Conservation (phyloP, 495 filamentous ascomycete species). For the Tetracladium setigerum region DNA sequence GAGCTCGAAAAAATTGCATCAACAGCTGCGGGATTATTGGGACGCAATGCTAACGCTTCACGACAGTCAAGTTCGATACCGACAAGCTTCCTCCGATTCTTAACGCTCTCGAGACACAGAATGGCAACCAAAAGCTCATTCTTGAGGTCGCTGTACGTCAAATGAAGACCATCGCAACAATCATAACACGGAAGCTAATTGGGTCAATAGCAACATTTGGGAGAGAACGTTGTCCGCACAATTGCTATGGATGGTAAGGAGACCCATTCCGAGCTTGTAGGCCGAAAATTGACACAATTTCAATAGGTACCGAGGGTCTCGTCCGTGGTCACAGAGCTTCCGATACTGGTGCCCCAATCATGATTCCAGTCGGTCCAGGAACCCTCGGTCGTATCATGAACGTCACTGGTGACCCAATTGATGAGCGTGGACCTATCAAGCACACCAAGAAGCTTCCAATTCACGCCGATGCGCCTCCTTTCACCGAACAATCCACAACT, state of each 20-base stretch:
- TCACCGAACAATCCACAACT: conserved; percentile 88
- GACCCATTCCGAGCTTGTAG: not conserved
- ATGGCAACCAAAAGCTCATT: conserved; percentile 89
- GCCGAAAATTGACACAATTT: conserved; percentile 13
- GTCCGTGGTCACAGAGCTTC: conserved; percentile 75
- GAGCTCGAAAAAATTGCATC: conserved; percentile 8
- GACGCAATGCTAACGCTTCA: conserved; percentile 10
- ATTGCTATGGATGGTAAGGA: conserved; percentile 99
- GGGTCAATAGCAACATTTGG: conserved; percentile 86
- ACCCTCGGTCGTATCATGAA: conserved; percentile 99
- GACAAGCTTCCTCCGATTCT: conserved; percentile 94
- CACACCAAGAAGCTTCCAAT: conserved; percentile 78
- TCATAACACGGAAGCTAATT: conserved; percentile 30
- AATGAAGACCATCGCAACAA: conserved; percentile 8
- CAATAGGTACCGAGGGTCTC: conserved; percentile 94
- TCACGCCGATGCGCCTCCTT: conserved; percentile 85
- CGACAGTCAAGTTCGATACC: conserved; percentile 79
- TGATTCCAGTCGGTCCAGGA: conserved; percentile 88
- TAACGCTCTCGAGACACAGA: conserved; percentile 87
- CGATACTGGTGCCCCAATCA: conserved; percentile 94
- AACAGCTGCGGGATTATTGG: conserved; percentile 2
- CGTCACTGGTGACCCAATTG: conserved; percentile 99
- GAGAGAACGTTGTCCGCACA: conserved; percentile 97
- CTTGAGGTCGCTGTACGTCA: conserved; percentile 91
- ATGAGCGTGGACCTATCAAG: conserved; percentile 98